Percentiles rank a stretch among this genome's conserved stretches.
Conservation (phyloP, 441 rosid species). For the Geranium incanum region DNA sequence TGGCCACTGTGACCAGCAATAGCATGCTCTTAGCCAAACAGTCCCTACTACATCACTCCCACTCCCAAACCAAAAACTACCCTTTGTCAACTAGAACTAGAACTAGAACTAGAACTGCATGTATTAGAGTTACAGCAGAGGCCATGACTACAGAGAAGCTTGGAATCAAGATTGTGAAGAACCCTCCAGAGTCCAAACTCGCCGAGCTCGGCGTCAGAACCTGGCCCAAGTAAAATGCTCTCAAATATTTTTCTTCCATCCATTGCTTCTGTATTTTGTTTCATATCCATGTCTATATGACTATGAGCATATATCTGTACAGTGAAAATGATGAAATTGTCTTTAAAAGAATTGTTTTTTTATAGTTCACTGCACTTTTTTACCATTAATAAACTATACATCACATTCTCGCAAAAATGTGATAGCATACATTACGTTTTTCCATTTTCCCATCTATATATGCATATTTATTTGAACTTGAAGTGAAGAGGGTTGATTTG, state of each 20-base stretch:
- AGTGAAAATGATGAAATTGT: too few species aligned
- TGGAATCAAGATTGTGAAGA: slow-evolving; percentile 53
- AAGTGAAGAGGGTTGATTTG: neutral
- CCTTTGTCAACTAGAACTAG: neutral
- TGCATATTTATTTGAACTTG: neutral
- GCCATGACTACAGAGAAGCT: slow-evolving; percentile 38
- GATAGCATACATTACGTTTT: too few species aligned
- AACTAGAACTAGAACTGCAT: neutral
- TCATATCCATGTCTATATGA: too few species aligned
- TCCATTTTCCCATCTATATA: neutral
- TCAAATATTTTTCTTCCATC: too few species aligned
- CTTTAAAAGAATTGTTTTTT: too few species aligned
- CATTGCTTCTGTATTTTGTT: too few species aligned
- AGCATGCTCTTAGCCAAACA: neutral
- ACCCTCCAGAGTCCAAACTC: slow-evolving; percentile 72
- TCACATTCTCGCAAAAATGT: too few species aligned
- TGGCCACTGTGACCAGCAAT: neutral
- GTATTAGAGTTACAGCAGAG: neutral
- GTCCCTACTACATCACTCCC: neutral
- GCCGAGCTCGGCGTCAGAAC: slow-evolving; percentile 58
- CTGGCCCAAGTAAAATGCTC: slow-evolving; percentile 59
- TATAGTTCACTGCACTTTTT: too few species aligned
- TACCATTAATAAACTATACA: too few species aligned
- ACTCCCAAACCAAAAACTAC: neutral
- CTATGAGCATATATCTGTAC: too few species aligned